Percentiles rank a stretch among this genome's conserved stretches.
Conservation (phyloP, 192 early-diverging fungal species). For the Allomyces arbusculus region DNA sequence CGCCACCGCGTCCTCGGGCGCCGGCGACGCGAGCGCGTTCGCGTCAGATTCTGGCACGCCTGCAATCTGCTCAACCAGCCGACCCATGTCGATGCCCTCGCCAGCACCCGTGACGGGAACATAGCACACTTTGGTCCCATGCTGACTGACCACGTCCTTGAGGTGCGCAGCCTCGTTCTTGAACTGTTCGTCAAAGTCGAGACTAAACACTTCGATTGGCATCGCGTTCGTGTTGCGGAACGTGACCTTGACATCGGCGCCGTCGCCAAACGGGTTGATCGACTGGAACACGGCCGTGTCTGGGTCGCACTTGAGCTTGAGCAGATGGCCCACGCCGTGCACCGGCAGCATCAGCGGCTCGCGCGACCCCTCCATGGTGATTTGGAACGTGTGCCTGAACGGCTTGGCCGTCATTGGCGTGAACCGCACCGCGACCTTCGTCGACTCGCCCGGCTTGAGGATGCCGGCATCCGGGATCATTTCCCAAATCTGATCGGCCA, state of each 20-base stretch:
- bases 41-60: no score
- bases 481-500: constrained; percentile 3
- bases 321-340: constrained; percentile 17
- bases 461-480: constrained; percentile 18
- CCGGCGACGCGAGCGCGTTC: no score
- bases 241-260: constrained; percentile 15
- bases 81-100: not conserved
- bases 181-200: constrained; percentile 33
- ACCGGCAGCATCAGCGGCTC: constrained; percentile 15
- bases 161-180: constrained; percentile 30
- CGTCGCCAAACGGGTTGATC: constrained; percentile 29
- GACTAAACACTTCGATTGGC: constrained; percentile 26
- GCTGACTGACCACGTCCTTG: constrained; percentile 12
- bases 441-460: constrained; percentile 23
- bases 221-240: constrained; percentile 24
- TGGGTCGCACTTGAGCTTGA: constrained; percentile 24
- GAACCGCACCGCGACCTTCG: constrained; percentile 17
- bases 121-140: constrained; percentile 16
- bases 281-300: constrained; percentile 18
- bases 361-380: constrained; percentile 27
- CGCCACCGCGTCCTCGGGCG: no score
- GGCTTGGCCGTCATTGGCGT: constrained; percentile 19
- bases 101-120: constrained; percentile 23
- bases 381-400: constrained; percentile 17
- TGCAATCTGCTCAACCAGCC: no score